A percentile compares a stretch with the other conserved stretches of the same genome.
Conservation (phyloP, 2,329 filamentous ascomycete species). For the Colletotrichum cereale region DNA sequence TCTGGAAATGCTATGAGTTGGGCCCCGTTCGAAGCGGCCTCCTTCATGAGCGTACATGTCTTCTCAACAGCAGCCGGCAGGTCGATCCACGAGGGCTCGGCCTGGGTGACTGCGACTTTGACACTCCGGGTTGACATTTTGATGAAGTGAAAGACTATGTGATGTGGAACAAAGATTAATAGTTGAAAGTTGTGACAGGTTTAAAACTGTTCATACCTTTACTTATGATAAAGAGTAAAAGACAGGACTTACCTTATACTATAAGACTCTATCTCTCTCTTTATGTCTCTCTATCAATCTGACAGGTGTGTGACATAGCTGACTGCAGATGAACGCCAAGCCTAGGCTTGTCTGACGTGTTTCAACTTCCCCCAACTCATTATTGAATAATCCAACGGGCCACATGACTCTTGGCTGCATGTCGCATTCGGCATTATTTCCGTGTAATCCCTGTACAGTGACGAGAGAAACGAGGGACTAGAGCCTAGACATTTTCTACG, state of each 20-base stretch:
- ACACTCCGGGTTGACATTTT: slow-evolving; percentile 25
- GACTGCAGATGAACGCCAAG: neutral
- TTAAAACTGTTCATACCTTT: too few species aligned
- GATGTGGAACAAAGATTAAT: neutral
- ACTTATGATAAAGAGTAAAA: too few species aligned
- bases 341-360: neutral
- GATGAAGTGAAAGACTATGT: too few species aligned
- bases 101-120: slow-evolving; percentile 65
- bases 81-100: slow-evolving; percentile 72
- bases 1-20: slow-evolving; percentile 68
- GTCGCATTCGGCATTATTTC: too few species aligned
- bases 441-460: too few species aligned
- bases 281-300: too few species aligned
- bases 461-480: neutral
- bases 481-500: too few species aligned
- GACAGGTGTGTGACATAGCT: neutral
- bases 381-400: neutral
- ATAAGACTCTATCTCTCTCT: too few species aligned
- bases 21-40: slow-evolving; percentile 65
- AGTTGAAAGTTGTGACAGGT: neutral
- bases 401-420: too few species aligned
- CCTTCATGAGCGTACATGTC: slow-evolving; percentile 67
- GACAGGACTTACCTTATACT: too few species aligned
- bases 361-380: neutral
- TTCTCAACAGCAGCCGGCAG: slow-evolving; percentile 66